A percentile compares a stretch with the other conserved stretches of the same genome.
These are phyloP conservation scores for Phylloporus sp. DNA, from an alignment of 768 basidiomycete species.

Conservation along the genomic window DNA sequence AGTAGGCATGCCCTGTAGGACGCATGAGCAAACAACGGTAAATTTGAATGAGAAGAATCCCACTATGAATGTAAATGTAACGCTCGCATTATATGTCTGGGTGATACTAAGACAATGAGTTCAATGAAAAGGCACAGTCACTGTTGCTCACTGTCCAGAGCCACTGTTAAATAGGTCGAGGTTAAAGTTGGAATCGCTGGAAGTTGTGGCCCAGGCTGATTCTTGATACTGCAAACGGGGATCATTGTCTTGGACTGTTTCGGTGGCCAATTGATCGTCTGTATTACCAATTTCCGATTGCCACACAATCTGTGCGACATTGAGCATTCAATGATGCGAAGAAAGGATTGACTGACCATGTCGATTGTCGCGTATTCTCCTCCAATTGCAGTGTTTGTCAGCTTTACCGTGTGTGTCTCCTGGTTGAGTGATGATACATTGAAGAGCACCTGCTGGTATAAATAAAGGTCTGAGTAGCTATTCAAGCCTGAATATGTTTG, in stretches of 20 bases:
- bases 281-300: slow-evolving; percentile 24
- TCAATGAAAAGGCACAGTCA: background rate
- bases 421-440: slow-evolving; percentile 30
- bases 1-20: slow-evolving; percentile 17
- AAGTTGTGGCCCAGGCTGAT: slow-evolving; percentile 34
- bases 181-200: slow-evolving; percentile 24
- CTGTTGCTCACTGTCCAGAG: slow-evolving; percentile 37
- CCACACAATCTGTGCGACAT: slow-evolving; percentile 24
- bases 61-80: slow-evolving; percentile 41
- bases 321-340: background rate
- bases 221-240: slow-evolving; percentile 38
- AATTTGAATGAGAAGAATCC: slow-evolving; percentile 5
- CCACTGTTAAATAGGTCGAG: slow-evolving; percentile 39
- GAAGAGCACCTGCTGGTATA: slow-evolving; percentile 44
- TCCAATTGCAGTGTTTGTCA: slow-evolving; percentile 34
- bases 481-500: slow-evolving; percentile 23
- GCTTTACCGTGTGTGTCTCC: slow-evolving; percentile 34
- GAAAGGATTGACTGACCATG: slow-evolving; percentile 27
- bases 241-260: slow-evolving; percentile 36
- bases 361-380: slow-evolving; percentile 43
- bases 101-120: slow-evolving; percentile 31
- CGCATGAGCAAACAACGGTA: slow-evolving; percentile 3
- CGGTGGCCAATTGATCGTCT: slow-evolving; percentile 8
- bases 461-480: slow-evolving; percentile 25
- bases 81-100: slow-evolving; percentile 30